These are phyloP conservation scores for Trichoderma oligosporum DNA, from an alignment of 2,329 filamentous ascomycete species.

Conservation along the genomic window DNA sequence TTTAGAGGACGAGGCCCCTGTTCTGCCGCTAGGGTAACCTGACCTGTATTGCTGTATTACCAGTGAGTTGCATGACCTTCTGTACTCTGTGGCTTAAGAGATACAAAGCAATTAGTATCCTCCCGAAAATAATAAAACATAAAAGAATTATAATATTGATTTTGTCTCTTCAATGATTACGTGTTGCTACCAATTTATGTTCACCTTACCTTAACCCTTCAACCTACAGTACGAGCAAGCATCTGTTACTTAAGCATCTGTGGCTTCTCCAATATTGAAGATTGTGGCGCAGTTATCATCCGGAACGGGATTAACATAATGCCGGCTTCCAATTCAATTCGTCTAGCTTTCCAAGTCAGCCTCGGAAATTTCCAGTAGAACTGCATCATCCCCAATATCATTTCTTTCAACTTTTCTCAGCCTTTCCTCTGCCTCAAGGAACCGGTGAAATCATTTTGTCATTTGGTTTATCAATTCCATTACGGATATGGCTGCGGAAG, in stretches of 20 bases:
- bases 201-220: too few species aligned
- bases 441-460: not conserved
- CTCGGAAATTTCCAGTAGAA: slow-evolving; percentile 19
- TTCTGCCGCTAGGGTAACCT: not conserved
- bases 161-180: too few species aligned
- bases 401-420: slow-evolving; percentile 14
- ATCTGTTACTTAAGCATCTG: too few species aligned
- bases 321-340: slow-evolving; percentile 2
- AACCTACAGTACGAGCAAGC: too few species aligned
- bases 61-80: too few species aligned
- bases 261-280: too few species aligned
- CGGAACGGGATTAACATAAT: not conserved
- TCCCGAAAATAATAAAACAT: too few species aligned
- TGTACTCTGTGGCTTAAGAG: too few species aligned
- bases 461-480: not conserved
- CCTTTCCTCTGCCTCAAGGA: slow-evolving; percentile 6
- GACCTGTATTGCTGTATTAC: too few species aligned
- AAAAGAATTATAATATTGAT: too few species aligned
- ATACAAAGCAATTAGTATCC: too few species aligned
- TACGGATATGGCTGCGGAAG: slow-evolving; percentile 32
- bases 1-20: not conserved
- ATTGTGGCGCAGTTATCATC: slow-evolving; percentile 3
- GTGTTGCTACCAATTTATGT: too few species aligned
- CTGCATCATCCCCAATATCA: not conserved
- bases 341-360: not conserved